Evolutionary conservation across 345 rosid species (phyloP).

Genomic region (Salix viminalis): DNA sequence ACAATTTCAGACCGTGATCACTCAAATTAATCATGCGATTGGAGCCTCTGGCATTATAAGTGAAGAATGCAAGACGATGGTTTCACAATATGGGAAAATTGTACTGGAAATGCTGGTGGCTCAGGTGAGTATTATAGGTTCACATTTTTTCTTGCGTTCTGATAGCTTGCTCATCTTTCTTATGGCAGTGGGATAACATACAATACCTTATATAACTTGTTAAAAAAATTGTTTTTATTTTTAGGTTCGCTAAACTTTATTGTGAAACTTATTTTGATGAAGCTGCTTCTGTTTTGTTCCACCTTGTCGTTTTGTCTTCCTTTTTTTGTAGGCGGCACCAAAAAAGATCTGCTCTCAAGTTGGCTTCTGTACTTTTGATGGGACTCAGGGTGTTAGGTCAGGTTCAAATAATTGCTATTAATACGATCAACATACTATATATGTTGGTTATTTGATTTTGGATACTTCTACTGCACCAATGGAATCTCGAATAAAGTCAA

Average conservation of each 20-base stretch:
- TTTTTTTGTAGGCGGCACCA: constrained; percentile 18
- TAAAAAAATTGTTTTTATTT: too few relatives aligned
- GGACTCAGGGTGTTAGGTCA: constrained; percentile 22
- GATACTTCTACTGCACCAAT: not conserved
- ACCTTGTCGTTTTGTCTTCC: not conserved
- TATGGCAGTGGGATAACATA: too few relatives aligned
- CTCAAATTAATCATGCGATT: constrained; percentile 31
- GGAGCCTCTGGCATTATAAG: constrained; percentile 32
- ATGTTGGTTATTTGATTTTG: not conserved
- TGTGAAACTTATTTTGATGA: not conserved
- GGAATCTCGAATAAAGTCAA: not conserved
- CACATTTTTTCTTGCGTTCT: not conserved
- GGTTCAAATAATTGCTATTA: not conserved
- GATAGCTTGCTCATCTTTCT: too few relatives aligned
- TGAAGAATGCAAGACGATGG: constrained; percentile 33
- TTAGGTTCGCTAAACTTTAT: not conserved
- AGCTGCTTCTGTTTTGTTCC: not conserved
- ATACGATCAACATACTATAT: not conserved
- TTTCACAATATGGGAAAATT: constrained; percentile 25
- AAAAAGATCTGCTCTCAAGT: constrained; percentile 27
- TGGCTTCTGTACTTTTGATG: constrained; percentile 23
- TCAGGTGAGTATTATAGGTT: constrained; percentile 10
- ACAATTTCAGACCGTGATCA: constrained; percentile 22
- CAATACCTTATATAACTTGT: not conserved
- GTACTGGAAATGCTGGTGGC: constrained; percentile 27